Evolutionary conservation across 208 protist genomes (phyloP).

Genomic region (Trypanosoma conorhini): DNA sequence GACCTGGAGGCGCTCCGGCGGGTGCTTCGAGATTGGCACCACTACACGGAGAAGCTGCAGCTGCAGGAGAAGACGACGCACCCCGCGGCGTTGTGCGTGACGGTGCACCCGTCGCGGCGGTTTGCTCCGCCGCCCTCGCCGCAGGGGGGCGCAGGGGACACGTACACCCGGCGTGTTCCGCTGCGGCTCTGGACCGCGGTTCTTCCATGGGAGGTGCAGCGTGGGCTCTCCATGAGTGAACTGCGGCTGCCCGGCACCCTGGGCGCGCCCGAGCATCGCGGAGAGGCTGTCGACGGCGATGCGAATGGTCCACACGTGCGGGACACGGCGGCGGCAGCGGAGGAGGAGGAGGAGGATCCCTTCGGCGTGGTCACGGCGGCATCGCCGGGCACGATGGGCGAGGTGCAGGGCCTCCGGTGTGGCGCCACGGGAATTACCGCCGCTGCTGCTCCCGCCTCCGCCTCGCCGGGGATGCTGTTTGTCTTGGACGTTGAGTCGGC

Average conservation of each 20-base stretch:
- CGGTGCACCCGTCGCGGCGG: constrained; percentile 25
- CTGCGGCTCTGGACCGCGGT: constrained; percentile 78
- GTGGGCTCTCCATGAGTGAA: constrained; percentile 68
- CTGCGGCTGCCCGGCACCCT: constrained; percentile 30
- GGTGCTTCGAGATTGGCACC: constrained; percentile 68
- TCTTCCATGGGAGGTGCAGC: constrained; percentile 87
- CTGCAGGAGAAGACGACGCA: constrained; percentile 62
- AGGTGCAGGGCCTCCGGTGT: background rate
- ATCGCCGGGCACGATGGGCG: background rate
- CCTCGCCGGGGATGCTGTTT: constrained; percentile 59
- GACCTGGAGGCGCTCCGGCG: constrained; percentile 54
- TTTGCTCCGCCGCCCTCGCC: background rate
- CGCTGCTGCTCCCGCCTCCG: background rate
- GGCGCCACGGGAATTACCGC: background rate
- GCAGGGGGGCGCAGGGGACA: background rate
- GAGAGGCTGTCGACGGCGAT: background rate
- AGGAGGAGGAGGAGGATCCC: constrained; percentile 53
- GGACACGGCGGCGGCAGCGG: constrained; percentile 6
- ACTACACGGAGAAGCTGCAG: constrained; percentile 49
- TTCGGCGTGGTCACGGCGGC: constrained; percentile 56
- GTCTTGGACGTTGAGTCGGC: constrained; percentile 38
- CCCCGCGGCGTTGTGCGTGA: constrained; percentile 52
- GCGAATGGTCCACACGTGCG: constrained; percentile 5
- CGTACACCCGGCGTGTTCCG: constrained; percentile 42
- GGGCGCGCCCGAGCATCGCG: background rate